Evolutionary conservation across 176 grass and related monocot genomes (phyloP).

Genomic region (Thalia dealbata): DNA sequence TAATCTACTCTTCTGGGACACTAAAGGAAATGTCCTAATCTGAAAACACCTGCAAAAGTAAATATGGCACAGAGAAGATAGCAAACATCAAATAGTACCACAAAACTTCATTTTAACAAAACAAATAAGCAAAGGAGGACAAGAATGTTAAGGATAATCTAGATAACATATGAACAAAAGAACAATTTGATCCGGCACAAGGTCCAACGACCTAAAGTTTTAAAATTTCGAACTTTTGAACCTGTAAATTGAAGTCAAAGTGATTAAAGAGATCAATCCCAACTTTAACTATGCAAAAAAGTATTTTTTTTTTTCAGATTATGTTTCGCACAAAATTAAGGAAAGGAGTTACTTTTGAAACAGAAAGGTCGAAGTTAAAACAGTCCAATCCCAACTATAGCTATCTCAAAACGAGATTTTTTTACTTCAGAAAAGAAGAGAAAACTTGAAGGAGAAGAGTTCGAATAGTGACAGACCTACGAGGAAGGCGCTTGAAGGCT

Average conservation of each 20-base stretch:
- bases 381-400: not conserved
- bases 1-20: constrained; percentile 17
- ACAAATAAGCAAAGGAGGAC: not conserved
- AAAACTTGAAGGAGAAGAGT: not conserved
- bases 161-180: too few relatives aligned
- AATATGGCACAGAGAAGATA: constrained; percentile 1
- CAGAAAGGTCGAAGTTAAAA: not conserved
- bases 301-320: too few relatives aligned
- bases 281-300: not conserved
- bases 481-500: not conserved
- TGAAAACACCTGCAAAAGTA: constrained; percentile 33
- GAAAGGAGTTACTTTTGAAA: not conserved
- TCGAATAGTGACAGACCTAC: not conserved
- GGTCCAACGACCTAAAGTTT: not conserved
- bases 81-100: not conserved
- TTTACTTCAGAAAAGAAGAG: not conserved
- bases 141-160: not conserved
- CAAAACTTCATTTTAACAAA: not conserved
- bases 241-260: not conserved
- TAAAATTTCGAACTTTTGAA: not conserved
- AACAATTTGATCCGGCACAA: not conserved
- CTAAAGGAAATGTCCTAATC: constrained; percentile 20
- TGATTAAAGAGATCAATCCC: not conserved
- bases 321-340: too few relatives aligned
- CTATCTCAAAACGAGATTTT: not conserved